Percentiles rank a stretch among this genome's conserved stretches.
These are phyloP conservation scores for Dryas integrifolia DNA, from an alignment of 331 rosid species.

Conservation along the genomic window DNA sequence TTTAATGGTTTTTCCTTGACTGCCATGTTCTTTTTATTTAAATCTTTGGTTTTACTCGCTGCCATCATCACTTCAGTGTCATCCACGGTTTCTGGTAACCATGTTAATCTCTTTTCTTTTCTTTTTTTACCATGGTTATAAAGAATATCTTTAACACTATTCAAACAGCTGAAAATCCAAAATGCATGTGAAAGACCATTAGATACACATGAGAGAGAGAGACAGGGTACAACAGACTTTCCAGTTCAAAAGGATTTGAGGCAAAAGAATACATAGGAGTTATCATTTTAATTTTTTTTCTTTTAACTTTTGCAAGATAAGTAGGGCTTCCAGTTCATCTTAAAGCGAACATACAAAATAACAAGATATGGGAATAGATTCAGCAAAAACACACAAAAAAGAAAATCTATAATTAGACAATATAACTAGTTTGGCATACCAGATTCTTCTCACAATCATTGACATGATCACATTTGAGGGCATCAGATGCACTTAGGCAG, in stretches of 20 bases:
- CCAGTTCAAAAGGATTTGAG: background rate
- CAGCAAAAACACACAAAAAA: background rate
- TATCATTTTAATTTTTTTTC: no score
- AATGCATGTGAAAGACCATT: background rate
- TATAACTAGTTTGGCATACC: slow-evolving; percentile 36
- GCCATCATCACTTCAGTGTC: background rate
- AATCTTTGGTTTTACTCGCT: background rate
- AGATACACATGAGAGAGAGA: background rate
- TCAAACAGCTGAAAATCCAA: background rate
- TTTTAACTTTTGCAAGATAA: background rate
- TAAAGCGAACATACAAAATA: background rate
- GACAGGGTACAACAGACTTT: background rate
- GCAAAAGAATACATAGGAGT: no score
- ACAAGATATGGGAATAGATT: background rate
- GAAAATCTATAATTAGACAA: background rate
- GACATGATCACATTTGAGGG: slow-evolving; percentile 22
- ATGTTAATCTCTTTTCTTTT: no score
- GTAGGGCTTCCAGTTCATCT: background rate
- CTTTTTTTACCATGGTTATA: background rate
- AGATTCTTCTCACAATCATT: slow-evolving; percentile 26
- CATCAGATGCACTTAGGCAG: slow-evolving; percentile 42
- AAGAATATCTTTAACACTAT: background rate
- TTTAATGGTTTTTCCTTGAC: background rate
- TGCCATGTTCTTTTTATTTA: background rate
- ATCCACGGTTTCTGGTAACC: background rate